These are phyloP conservation scores for Pterulicium gracile DNA, from an alignment of 1,284 basidiomycete genomes.

Conservation along the genomic window DNA sequence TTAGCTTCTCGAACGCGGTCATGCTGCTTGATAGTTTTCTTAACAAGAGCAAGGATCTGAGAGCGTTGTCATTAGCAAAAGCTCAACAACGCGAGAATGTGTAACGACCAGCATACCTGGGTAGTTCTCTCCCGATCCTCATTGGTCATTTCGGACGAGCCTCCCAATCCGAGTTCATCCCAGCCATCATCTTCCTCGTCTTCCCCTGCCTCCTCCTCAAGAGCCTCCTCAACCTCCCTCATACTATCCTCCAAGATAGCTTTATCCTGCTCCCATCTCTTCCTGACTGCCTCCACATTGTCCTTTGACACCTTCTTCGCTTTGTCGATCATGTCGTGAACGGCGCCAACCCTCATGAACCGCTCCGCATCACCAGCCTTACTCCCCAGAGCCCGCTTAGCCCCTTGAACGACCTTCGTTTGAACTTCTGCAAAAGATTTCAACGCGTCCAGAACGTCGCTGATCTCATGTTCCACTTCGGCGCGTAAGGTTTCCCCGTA, in stretches of 20 bases:
- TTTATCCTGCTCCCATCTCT: background rate
- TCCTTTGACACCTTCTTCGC: slow-evolving; percentile 1
- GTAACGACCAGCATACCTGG: background rate
- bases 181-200: background rate
- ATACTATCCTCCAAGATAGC: background rate
- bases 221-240: background rate
- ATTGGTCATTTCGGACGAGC: slow-evolving; percentile 1
- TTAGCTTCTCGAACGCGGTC: background rate
- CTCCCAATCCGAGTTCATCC: slow-evolving; percentile 1
- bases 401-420: background rate
- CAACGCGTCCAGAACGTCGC: background rate
- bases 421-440: background rate
- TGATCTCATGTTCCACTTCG: background rate
- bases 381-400: background rate
- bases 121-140: background rate
- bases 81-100: background rate
- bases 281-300: background rate
- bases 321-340: background rate
- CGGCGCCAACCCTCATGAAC: background rate
- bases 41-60: background rate
- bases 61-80: background rate
- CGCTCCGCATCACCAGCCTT: background rate
- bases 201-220: background rate
- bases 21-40: background rate
- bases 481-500: background rate